These are phyloP conservation scores for Fusarium verticillioides DNA, from an alignment of 2,329 filamentous ascomycete species.

Conservation along the genomic window DNA sequence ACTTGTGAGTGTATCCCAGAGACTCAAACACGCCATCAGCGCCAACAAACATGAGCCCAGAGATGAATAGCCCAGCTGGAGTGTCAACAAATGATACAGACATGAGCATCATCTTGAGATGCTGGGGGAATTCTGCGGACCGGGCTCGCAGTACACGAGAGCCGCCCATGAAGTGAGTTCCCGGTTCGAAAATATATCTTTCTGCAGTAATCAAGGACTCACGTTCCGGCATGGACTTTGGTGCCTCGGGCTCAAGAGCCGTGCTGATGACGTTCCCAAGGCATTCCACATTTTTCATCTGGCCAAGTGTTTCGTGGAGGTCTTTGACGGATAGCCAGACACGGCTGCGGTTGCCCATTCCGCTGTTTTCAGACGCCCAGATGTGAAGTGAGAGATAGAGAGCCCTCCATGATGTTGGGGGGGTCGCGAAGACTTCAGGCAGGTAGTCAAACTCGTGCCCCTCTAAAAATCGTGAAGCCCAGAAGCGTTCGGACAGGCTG, in stretches of 20 bases:
- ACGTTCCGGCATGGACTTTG: not conserved
- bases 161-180: not conserved
- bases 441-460: conserved; percentile 18
- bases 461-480: conserved; percentile 24
- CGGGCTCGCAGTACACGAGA: not conserved
- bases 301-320: not conserved
- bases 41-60: not conserved
- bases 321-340: not conserved
- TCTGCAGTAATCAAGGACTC: not conserved
- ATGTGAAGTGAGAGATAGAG: not conserved
- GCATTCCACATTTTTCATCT: not conserved
- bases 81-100: not conserved
- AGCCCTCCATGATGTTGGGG: conserved; percentile 17
- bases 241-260: not conserved
- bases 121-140: not conserved
- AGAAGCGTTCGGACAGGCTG: conserved; percentile 19
- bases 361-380: not conserved
- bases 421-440: not conserved
- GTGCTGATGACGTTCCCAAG: not conserved
- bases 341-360: not conserved
- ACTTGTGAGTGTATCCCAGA: not conserved
- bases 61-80: not conserved
- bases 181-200: not conserved
- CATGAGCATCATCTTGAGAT: not conserved
- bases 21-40: not conserved